Conservation (phyloP, 179 eudicot species). For the Pouteria campechiana region DNA sequence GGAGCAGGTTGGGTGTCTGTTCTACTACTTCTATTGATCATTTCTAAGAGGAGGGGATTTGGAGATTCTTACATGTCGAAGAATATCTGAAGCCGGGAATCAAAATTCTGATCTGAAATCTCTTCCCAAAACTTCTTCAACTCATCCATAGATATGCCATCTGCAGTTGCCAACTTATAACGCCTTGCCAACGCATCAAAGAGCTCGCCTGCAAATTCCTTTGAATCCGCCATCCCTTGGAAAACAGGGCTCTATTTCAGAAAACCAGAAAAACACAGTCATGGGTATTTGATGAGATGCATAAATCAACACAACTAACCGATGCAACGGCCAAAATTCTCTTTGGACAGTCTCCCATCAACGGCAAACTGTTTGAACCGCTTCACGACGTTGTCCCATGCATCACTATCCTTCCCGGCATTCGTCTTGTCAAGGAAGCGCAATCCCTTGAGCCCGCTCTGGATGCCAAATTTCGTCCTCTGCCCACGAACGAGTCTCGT, state of each 20-base stretch:
- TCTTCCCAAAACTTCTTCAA: slow-evolving; percentile 67
- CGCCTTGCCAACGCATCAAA: slow-evolving; percentile 62
- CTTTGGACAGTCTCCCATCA: slow-evolving; percentile 47
- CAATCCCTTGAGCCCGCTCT: slow-evolving; percentile 54
- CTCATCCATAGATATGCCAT: slow-evolving; percentile 44
- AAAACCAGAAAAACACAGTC: background rate
- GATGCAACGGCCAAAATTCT: slow-evolving; percentile 70
- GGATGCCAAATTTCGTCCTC: slow-evolving; percentile 22
- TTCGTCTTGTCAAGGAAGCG: slow-evolving; percentile 50
- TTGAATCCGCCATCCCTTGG: slow-evolving; percentile 77
- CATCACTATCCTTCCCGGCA: slow-evolving; percentile 67
- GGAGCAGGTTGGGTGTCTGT: background rate
- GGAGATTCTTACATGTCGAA: slow-evolving; percentile 72
- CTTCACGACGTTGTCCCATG: slow-evolving; percentile 60
- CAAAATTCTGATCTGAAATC: slow-evolving; percentile 54
- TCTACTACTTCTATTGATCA: background rate
- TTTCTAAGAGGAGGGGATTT: background rate
- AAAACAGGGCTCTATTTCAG: background rate
- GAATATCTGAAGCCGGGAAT: slow-evolving; percentile 73
- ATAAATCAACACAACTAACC: slow-evolving; percentile 25
- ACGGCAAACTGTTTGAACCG: slow-evolving; percentile 39
- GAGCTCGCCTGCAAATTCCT: slow-evolving; percentile 72
- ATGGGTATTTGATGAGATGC: background rate
- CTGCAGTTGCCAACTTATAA: slow-evolving; percentile 24
- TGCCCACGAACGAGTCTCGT: no score